Base-by-base conservation (phyloP, 2,329 filamentous ascomycete genomes). In the Phialocephala sp. region DNA sequence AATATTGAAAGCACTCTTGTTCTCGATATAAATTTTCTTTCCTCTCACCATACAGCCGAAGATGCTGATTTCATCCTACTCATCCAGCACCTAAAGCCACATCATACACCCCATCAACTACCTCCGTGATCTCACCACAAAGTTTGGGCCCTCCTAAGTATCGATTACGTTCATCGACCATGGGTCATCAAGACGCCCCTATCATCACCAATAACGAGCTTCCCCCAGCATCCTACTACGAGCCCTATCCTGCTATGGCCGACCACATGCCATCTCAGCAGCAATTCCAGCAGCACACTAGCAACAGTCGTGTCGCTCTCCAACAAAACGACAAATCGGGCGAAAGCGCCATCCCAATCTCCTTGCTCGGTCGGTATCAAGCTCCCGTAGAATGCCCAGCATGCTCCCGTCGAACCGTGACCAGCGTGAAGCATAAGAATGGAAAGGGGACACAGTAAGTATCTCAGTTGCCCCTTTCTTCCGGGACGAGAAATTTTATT, bases 311-410 rank as follows among this genome's bases (percentile, higher is more conserved):
- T 4, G 20, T 27, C 8, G 45, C 45, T 20, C 22, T 50, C 2
- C 45, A 50, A 50, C 45, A 50, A 50, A 50, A 50, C 12, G 45
- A 50, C 12, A 50, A 50, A 20, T 50, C 45, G 8, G 45, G 45
- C 8, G 20, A 20, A 9, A 11, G 11, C 6, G 22, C 45, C 2
- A 50, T 50, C 20, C 45, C 45, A 22, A 50, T 50, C n/a, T 50
- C 45, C 45, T 20, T 50, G n/a, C 45, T 50, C 15, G 45, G 45
- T 50, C 45, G 45, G 5, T 50, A 50, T 20, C 22, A 22, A 24
- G 45, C 45, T 22, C 45, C 45, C 45, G 22, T 50, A 6, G 20
- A 50, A 11, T 50, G 45, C 12, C 45, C 45, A 22, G 45, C 45
- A 22, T 50, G 45, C 22, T 50, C 45, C 22, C 45, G 45, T 5